These are phyloP conservation scores for Rhizopus sp. DNA, from an alignment of 371 early-diverging fungal genomes.

Conservation along the genomic window DNA sequence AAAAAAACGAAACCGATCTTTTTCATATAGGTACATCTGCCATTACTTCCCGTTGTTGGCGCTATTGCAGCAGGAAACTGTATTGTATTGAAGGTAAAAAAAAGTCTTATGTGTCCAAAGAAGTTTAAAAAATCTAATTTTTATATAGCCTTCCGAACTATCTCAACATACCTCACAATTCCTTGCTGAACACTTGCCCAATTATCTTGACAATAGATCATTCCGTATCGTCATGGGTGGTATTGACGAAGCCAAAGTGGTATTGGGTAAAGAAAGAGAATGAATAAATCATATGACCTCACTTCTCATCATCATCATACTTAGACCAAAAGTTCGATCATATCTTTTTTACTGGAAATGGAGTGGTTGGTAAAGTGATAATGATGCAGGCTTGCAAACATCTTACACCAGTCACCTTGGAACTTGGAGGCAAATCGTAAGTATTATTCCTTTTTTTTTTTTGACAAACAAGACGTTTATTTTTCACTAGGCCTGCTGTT, in stretches of 20 bases:
- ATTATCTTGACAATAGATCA: conserved; percentile 74
- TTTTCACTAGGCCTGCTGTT: conserved; percentile 65
- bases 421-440: conserved; percentile 85
- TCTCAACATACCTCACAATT: conserved; percentile 65
- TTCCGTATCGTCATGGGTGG: conserved; percentile 78
- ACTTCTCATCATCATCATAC: not conserved
- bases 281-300: not conserved
- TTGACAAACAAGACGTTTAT: not conserved
- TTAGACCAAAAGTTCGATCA: conserved; percentile 72
- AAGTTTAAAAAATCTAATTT: not conserved
- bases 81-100: not conserved
- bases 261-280: conserved; percentile 50
- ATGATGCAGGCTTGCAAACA: conserved; percentile 78
- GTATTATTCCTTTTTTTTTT: conserved; percentile 4
- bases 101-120: not conserved
- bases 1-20: no score
- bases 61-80: conserved; percentile 10
- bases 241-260: conserved; percentile 65
- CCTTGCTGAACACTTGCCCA: conserved; percentile 60
- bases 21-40: no score
- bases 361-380: conserved; percentile 78
- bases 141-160: conserved; percentile 79
- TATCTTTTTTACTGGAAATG: conserved; percentile 92
- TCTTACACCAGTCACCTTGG: conserved; percentile 81
- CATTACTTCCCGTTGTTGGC: no score